Base-by-base conservation (phyloP, 345 rosid species). In the Gossypium longicalyx region DNA sequence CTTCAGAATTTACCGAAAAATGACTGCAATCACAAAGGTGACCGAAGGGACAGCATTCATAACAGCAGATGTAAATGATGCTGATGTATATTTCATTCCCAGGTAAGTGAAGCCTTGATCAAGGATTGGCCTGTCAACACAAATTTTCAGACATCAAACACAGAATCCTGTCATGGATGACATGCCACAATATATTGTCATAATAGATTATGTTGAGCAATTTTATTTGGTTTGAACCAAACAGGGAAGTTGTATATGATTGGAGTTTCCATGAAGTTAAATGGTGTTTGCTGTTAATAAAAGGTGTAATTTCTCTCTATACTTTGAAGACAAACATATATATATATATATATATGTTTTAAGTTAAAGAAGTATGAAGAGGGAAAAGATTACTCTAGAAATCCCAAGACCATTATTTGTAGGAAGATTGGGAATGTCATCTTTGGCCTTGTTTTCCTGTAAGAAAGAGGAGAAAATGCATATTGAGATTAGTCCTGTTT, bases 31-130 rank as follows among this genome's bases (percentile, higher is more conserved):
- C 34, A 89, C 64, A 60, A 90, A 91, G 62, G 98, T 93, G 44
- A 91, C 77, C 2, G 95, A 88, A 43, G 97, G 91, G 75, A 90
- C 90, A 20, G 91, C 88, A 52, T 94, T 94, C 94, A 87, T 87
- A 0, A 89, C 84, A 10, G 96, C 94, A 27, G 94, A 91, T 38
- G 91, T 47, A 66, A 80, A 91, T 22, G 96, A 72, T 10, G 97
- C 90, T 15, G 96, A 89, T 52, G 97, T 86, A 75, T 80, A 88
- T 48, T 85, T 80, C 86, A 92, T 92, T 48, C 91, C 94, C 77
- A 87, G 73, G 79, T 85, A 86, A 15, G 80, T 25, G 74, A 86
- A 91, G n/a, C 90, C 89, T 79, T 90, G 97, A 71, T 90, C 94
- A 38, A 94, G 72, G 56, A 94, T 79, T 49, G 97, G 93, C 87